These are phyloP conservation scores for Irpex lacteus DNA, from an alignment of 1,284 basidiomycete genomes.

Conservation along the genomic window DNA sequence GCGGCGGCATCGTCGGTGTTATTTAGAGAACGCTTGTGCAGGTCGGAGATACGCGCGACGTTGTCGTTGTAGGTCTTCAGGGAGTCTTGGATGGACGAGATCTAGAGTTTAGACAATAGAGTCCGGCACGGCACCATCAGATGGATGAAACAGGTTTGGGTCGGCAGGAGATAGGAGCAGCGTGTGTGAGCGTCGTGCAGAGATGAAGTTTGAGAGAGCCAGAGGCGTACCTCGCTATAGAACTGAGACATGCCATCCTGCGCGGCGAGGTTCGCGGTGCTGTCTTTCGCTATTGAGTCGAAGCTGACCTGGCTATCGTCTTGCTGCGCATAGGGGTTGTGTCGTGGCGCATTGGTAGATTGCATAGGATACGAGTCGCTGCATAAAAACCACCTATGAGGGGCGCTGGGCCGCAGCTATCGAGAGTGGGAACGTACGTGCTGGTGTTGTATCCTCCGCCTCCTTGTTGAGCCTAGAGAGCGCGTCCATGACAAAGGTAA, in stretches of 20 bases:
- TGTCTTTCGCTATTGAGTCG: conserved; percentile 67
- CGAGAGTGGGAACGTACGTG: conserved; percentile 39
- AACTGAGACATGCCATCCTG: conserved; percentile 67
- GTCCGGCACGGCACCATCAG: neutral
- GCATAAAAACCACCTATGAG: conserved; percentile 11
- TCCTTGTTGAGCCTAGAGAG: conserved; percentile 64
- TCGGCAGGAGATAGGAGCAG: neutral
- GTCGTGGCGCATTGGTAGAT: conserved; percentile 42
- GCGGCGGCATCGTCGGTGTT: conserved; percentile 72
- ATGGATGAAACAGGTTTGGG: neutral
- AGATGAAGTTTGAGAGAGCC: neutral
- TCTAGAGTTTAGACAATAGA: conserved; percentile 35
- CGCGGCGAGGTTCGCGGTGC: conserved; percentile 46
- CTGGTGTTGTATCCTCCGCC: conserved; percentile 46
- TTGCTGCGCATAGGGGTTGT: conserved; percentile 66
- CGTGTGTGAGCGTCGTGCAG: neutral
- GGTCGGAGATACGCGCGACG: conserved; percentile 63
- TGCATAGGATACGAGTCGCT: conserved; percentile 70
- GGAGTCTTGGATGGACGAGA: conserved; percentile 71
- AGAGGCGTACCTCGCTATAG: conserved; percentile 63
- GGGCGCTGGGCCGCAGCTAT: neutral
- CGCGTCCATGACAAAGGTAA: conserved; percentile 9
- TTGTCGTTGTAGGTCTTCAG: conserved; percentile 71
- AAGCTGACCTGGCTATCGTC: conserved; percentile 51
- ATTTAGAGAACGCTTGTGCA: conserved; percentile 75